phyloP scores from a whole-genome alignment of 228 moss, liverwort and hornwort genomes.

The Sphagnum magellanicum region DNA sequence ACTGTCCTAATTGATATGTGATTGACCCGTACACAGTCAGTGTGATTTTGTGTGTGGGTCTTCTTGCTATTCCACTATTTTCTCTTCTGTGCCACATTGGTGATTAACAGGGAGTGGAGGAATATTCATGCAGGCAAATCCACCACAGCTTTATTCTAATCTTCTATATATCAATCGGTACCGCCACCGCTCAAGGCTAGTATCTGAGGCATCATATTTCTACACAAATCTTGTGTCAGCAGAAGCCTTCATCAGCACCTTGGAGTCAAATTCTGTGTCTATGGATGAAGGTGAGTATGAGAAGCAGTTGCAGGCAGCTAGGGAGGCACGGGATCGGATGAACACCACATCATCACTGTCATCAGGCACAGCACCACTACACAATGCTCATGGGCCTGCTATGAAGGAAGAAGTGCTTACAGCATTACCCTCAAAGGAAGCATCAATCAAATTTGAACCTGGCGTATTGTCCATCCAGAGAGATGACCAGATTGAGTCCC shows the following conservation, averaged over 20 bases:
- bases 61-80: no score
- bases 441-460: slow-evolving; percentile 13
- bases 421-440: slow-evolving; percentile 4
- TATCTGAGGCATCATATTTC: slow-evolving; percentile 93
- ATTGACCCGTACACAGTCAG: no score
- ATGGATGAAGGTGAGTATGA: slow-evolving; percentile 85
- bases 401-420: slow-evolving; percentile 19
- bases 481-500: slow-evolving; percentile 46
- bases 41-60: no score
- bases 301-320: slow-evolving; percentile 74
- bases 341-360: slow-evolving; percentile 45
- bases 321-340: slow-evolving; percentile 35
- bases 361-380: slow-evolving; percentile 14
- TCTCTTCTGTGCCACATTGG: no score
- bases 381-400: slow-evolving; percentile 12
- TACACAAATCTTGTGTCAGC: slow-evolving; percentile 96
- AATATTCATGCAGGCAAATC: slow-evolving; percentile 63
- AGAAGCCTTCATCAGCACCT: slow-evolving; percentile 67
- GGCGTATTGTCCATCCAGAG: slow-evolving; percentile 29
- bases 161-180: slow-evolving; percentile 91
- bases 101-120: no score
- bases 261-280: slow-evolving; percentile 72
- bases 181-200: slow-evolving; percentile 73
- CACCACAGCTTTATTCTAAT: slow-evolving; percentile 95
- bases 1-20: no score